Evolutionary conservation across 208 protist species (phyloP), one percentile per base, ranked within the genome.

Genomic region (Leishmania major): DNA sequence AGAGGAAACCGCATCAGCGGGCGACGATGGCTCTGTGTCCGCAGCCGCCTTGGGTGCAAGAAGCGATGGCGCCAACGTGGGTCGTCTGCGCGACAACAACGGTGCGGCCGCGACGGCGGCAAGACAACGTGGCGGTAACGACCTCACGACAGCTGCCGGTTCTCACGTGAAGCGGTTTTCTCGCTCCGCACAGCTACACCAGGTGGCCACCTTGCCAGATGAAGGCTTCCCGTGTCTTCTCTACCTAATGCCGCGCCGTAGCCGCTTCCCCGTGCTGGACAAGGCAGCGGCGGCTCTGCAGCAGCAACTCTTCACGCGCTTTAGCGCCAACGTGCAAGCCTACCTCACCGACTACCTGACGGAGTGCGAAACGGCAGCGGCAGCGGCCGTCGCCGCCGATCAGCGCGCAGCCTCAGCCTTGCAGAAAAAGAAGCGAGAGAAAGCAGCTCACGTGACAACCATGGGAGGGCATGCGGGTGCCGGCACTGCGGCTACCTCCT

Each of bases 201-300:
- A 88, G 70, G 74, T 89, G 37, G 89, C 89, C 5, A 83, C 83
- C 8, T 74, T 86, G 0, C 89, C 89, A 3, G 85, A 82, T 35
- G 89, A 92, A n/a, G 89, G 89, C 60, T 88, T 92, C 73, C 87
- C 87, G 5, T 85, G 77, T 35, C 67, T 92, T 25, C 81, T 90
- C 40, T 90, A 89, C 81, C 77, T 92, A 0, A 72, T 92, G 70
- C 87, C 87, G 3, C 87, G 82, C 31, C 79, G 84, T 62, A 83
- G 76, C 76, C 83, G 78, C 78, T 86, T 82, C 59, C n/a, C 73
- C 4, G 59, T 74, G 22, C 83, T 77, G 51, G 83, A 82, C 67
- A 73, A 77, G 57, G 78, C 78, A 43, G 83, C 83, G 1, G 78
- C 83, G 6, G 57, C 84, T 53, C 75, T 80, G 57, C 84, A 83